Evolutionary conservation across 495 filamentous ascomycete species (phyloP), one percentile per base, ranked within the genome.

Genomic region (Hyaloscypha bicolor): DNA sequence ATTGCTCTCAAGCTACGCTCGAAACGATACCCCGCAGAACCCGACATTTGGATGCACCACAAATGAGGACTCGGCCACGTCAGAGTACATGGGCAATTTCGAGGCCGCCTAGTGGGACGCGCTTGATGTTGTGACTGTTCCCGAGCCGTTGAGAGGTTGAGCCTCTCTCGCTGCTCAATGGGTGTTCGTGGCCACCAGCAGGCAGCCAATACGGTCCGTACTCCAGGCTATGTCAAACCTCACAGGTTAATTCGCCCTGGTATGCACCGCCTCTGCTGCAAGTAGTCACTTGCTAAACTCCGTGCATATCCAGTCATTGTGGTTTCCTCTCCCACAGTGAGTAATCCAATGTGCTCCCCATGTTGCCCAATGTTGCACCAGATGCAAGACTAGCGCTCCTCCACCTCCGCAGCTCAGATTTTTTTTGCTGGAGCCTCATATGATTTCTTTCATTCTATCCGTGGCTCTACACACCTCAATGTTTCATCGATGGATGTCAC

Each of bases 401-500:
- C 22, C 33, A 59, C 33, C 30, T 59, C 29, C 31, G 30, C 56
- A 59, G 2, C 25, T 8, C 9, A 59, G 56, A 33, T 35, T 1
- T 59, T 35, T 45, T 45, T 42, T 19, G 0, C 25, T 29, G 51
- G 63, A 65, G 63, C 53, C 55, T 65, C 63, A 65, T 51, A 48
- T 65, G 39, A 25, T 25, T 42, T 25, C 9, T 33, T 33, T 48
- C 39, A 30, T 14, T n/a, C 35, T 33, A 39, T 30, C 37, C 56
- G 60, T 61, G 45, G 42, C 31, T 35, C 56, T 57, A 2, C 37
- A 61, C 6, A 25, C 29, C 53, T 51, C 52, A 42, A 14, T 42
- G 29, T 68, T 51, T 58, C 37, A 67, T 45, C 59, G 16, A 68
- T 68, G 66, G 66, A 68, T 52, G n/a, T 63, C 35, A 35, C n/a